Base-by-base conservation (phyloP, 169 alveolate genomes). In the Plasmodium chabaudi region DNA sequence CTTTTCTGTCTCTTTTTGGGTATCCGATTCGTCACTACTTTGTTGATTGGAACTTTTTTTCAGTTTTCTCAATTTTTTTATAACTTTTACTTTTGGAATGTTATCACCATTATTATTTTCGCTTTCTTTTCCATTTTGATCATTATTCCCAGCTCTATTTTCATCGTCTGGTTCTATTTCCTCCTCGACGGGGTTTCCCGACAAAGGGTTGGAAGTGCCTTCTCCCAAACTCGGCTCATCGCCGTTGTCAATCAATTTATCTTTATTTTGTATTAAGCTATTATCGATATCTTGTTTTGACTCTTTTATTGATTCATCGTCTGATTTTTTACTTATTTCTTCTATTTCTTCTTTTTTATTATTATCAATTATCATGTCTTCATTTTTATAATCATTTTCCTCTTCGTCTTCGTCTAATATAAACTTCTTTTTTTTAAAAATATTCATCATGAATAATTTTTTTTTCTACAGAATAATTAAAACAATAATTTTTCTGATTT, bases 361-460 rank as follows among this genome's bases (percentile, higher is more conserved):
- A 13, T 9, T 6, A 15, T 72, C 86, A 19, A 13, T 61, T 21
- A 17, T 55, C 9, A 15, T 42, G 46, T 39, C 70, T 27, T 44
- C 69, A 44, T 27, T 47, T 21, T 59, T 87, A 15, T 47, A 34
- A 68, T 63, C 7, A 9, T 53, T 60, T n/a, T 74, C 64, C 5
- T 49, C 75, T 61, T 63, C 74, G 2, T 75, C 75, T 9, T 27
- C 63, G 21, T 63, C 42, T 61, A 17, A 75, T 9, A 47, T 21
- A 6, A 21, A 47, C 47, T 47, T 75, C 51, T 61, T 68, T 9
- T 75, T 67, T 42, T 75, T 75, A 49, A 75, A 61, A 60, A 63
- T 63, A 42, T 63, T 61, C 72, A 75, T 63, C 44, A 17, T 63
- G 25, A 47, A 9, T 59, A 47, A 42, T 53, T 17, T 13, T 17